phyloP scores from a whole-genome alignment of 1,284 basidiomycete genomes.

The Melanopsichium pennsylvanicum region DNA sequence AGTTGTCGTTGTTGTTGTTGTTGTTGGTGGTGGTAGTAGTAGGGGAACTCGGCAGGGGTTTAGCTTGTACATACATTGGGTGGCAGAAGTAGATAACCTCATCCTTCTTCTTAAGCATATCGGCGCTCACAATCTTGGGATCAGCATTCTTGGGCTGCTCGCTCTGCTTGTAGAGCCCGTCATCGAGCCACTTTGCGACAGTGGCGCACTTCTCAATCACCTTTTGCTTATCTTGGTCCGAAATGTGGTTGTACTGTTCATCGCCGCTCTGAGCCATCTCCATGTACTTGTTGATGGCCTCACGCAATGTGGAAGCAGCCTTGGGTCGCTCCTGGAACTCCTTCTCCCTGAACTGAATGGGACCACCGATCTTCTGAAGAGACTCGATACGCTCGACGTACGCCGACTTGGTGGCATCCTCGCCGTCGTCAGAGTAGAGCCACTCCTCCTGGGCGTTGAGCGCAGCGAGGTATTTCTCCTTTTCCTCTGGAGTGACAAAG shows the following conservation, averaged over 20 bases:
- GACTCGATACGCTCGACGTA: slow-evolving; percentile 59
- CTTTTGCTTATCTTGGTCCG: slow-evolving; percentile 64
- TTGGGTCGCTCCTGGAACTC: slow-evolving; percentile 63
- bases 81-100: slow-evolving; percentile 60
- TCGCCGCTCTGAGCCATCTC: slow-evolving; percentile 59
- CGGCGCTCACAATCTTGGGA: slow-evolving; percentile 60
- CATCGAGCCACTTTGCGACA: slow-evolving; percentile 62
- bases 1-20: background rate
- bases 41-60: background rate
- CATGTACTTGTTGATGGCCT: slow-evolving; percentile 64
- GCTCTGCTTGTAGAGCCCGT: slow-evolving; percentile 62
- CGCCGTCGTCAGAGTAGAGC: slow-evolving; percentile 65
- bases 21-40: background rate
- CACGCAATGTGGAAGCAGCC: slow-evolving; percentile 60
- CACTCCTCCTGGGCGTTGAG: slow-evolving; percentile 63
- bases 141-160: slow-evolving; percentile 65
- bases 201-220: slow-evolving; percentile 64
- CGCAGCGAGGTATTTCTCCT: slow-evolving; percentile 59
- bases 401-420: slow-evolving; percentile 63
- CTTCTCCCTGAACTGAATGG: slow-evolving; percentile 57
- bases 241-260: slow-evolving; percentile 62
- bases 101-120: slow-evolving; percentile 64
- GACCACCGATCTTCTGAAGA: slow-evolving; percentile 61
- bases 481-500: slow-evolving; percentile 61
- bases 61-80: slow-evolving; percentile 50